Conservation (phyloP, 2,329 filamentous ascomycete genomes). For the Truncatella angustata region DNA sequence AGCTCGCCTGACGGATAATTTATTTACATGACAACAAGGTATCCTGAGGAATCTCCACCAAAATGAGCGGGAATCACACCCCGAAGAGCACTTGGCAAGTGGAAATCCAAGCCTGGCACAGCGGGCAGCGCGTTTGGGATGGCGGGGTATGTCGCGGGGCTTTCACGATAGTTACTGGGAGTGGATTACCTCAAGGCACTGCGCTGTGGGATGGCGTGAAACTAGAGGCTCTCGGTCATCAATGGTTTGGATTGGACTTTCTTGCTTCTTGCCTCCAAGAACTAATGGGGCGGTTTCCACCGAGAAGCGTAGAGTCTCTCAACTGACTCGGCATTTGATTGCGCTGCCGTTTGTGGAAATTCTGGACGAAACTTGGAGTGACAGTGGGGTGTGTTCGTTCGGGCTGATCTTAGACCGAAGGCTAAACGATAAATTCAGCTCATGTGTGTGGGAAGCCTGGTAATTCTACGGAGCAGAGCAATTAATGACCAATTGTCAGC, state of each 20-base stretch:
- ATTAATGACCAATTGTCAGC: no score
- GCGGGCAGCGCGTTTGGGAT: neutral
- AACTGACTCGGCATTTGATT: neutral
- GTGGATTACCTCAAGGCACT: neutral
- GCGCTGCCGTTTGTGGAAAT: slow-evolving; percentile 13
- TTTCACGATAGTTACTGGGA: neutral
- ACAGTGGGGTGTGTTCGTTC: neutral
- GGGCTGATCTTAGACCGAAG: slow-evolving; percentile 2
- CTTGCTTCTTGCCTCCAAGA: neutral
- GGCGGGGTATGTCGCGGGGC: neutral
- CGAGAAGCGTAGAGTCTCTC: neutral
- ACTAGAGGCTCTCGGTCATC: slow-evolving; percentile 2
- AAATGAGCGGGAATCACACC: neutral
- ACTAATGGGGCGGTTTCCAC: neutral
- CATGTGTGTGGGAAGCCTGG: neutral
- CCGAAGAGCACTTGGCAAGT: neutral
- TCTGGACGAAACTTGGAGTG: slow-evolving; percentile 9
- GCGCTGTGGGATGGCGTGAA: neutral
- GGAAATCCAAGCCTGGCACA: neutral
- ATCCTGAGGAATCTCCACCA: neutral
- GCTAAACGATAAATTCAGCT: no score
- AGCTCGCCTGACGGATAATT: neutral
- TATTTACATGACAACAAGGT: neutral
- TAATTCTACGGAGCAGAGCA: neutral
- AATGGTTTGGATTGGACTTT: slow-evolving; percentile 4